Percentiles rank a stretch among this genome's conserved stretches.
Evolutionary conservation across 2,329 filamentous ascomycete genomes (phyloP).

Genomic region (Ophiostoma ips): DNA sequence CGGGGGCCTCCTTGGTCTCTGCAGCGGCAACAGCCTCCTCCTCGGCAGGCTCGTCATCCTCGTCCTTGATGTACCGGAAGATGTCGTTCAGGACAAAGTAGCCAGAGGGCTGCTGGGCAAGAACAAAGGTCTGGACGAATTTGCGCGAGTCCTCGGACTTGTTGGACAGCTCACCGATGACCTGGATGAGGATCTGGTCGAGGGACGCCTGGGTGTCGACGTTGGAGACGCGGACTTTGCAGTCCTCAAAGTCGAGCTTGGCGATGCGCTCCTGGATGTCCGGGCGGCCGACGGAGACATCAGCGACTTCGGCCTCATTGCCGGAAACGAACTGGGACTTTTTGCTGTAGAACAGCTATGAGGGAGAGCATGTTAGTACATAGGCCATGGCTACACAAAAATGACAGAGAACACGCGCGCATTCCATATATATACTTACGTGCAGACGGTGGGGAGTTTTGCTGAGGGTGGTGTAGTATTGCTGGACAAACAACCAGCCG

Average conservation of each 20-base stretch:
- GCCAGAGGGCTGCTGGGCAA: conserved; percentile 88
- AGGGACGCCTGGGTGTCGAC: conserved; percentile 84
- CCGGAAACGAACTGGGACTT: conserved; percentile 91
- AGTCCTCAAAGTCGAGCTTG: conserved; percentile 85
- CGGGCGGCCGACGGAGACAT: conserved; percentile 78
- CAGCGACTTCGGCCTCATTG: conserved; percentile 74
- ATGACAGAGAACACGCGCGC: conserved; percentile 1
- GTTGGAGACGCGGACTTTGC: conserved; percentile 95
- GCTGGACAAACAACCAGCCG: conserved; percentile 98
- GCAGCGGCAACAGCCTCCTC: conserved; percentile 15
- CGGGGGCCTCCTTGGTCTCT: conserved; percentile 15
- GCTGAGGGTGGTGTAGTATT: conserved; percentile 97
- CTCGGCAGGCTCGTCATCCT: conserved; percentile 56
- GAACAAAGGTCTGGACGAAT: conserved; percentile 94
- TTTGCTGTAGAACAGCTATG: conserved; percentile 88
- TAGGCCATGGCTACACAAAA: background rate
- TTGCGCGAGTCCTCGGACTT: conserved; percentile 83
- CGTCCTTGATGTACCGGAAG: conserved; percentile 81
- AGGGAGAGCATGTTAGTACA: background rate
- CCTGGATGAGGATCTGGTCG: conserved; percentile 91
- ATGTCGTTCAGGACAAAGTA: conserved; percentile 99
- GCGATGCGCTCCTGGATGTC: conserved; percentile 91
- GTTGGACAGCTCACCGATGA: conserved; percentile 96
- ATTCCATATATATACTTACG: too few species aligned
- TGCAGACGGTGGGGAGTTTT: conserved; percentile 88